These are phyloP conservation scores for Mycena indigotica DNA, from an alignment of 768 basidiomycete genomes.

Conservation along the genomic window DNA sequence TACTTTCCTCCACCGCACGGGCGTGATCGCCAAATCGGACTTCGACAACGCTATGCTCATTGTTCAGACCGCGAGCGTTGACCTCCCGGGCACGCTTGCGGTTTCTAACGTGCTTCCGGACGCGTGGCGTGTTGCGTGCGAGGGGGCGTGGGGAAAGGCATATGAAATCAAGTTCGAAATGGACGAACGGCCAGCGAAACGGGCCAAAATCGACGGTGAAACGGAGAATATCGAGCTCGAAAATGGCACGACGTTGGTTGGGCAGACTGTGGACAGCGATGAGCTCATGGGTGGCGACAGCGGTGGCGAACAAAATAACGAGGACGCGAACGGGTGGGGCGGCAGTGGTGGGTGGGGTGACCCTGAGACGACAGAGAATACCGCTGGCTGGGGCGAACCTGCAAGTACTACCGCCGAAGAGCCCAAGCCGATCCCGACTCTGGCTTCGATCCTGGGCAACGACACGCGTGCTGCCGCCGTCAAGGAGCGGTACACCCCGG, in stretches of 20 bases:
- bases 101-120: slow-evolving; percentile 13
- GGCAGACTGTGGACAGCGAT: too few species aligned
- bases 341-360: background rate
- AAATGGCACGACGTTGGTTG: too few species aligned
- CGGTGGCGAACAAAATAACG: background rate
- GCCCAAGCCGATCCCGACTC: slow-evolving; percentile 23
- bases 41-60: slow-evolving; percentile 41
- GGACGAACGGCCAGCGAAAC: background rate
- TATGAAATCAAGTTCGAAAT: background rate
- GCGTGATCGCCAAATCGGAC: slow-evolving; percentile 13
- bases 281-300: too few species aligned
- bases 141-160: background rate
- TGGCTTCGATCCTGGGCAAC: slow-evolving; percentile 48
- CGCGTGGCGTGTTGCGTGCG: slow-evolving; percentile 5
- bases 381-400: background rate
- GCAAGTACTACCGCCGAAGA: background rate
- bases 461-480: slow-evolving; percentile 28
- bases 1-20: slow-evolving; percentile 4
- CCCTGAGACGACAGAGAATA: background rate
- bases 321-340: background rate
- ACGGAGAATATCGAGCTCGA: slow-evolving; percentile 4
- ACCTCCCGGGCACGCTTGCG: slow-evolving; percentile 1
- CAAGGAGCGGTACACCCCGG: slow-evolving; percentile 22
- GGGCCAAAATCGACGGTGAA: background rate
- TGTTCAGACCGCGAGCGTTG: background rate